Evolutionary conservation across 2,329 filamentous ascomycete species (phyloP).

Genomic region (Beauveria asiatica): DNA sequence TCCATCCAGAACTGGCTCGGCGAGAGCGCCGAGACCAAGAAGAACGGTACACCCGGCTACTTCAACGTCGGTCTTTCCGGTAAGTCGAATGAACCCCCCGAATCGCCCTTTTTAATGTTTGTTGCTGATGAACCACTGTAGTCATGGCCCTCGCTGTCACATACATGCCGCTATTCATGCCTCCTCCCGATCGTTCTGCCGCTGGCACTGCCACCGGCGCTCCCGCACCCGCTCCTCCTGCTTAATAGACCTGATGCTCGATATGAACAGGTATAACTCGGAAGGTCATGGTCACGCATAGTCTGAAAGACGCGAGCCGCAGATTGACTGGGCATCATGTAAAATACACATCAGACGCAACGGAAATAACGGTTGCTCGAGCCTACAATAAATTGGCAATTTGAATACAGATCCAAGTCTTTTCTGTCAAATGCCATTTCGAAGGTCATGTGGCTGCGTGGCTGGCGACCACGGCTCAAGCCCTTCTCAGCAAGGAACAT

Average conservation of each 20-base stretch:
- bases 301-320: neutral
- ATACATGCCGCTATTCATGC: slow-evolving; percentile 44
- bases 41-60: slow-evolving; percentile 57
- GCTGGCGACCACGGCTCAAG: neutral
- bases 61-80: slow-evolving; percentile 73
- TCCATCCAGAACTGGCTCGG: slow-evolving; percentile 69
- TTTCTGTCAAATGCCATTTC: neutral
- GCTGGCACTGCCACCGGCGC: neutral
- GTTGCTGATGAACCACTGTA: slow-evolving; percentile 12
- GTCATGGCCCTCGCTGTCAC: slow-evolving; percentile 51
- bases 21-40: slow-evolving; percentile 60
- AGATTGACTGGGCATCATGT: neutral
- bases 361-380: neutral
- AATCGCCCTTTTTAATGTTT: neutral
- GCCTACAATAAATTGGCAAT: neutral
- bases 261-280: neutral
- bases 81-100: slow-evolving; percentile 33
- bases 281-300: neutral
- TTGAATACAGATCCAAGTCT: neutral
- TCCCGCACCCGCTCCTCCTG: neutral
- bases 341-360: neutral
- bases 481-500: neutral
- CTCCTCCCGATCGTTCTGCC: slow-evolving; percentile 23
- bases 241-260: neutral
- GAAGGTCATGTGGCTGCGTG: neutral